Evolutionary conservation across 164 flowering plant species (phyloP), one percentile per base, ranked within the genome.

Genomic region (Cinnamomum chago): DNA sequence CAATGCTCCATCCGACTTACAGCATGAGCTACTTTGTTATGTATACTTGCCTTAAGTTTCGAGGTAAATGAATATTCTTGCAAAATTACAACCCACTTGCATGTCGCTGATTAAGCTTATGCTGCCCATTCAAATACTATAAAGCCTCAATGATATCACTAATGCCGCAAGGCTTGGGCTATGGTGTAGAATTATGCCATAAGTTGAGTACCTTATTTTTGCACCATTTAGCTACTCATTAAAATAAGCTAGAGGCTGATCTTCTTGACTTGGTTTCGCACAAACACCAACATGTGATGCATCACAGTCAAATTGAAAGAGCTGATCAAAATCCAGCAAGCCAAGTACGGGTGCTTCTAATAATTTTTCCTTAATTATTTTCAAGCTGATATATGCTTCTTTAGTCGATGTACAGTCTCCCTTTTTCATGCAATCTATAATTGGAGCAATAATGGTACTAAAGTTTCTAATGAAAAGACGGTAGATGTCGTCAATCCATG

Each of bases 401-500:
- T 33, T 15, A 17, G 51, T 35, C 74, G 51, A 72, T 14, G 5
- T 9, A n/a, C 60, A 72, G 5, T 10, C 22, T 33, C 25, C 20
- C 12, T n/a, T 14, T 58, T 62, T 72, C 22, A 72, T 3, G 33
- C 67, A 60, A 20, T 60, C 23, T 9, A 22, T 35, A 24, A 35
- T 68, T 20, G 5, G 74, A 2, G 65, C 51, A 14, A 72, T 20
- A 23, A 62, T 58, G 11, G 55, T 62, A n/a, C 74, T 72, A 24
- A 72, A 72, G 62, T 62, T 58, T 62, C 40, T 18, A n/a, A 72
- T 30, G 74, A 72, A 72, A 13, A 47, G 12, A 9, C 13, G 22
- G 12, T 62, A 72, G 24, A 72, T 24, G 74, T 25, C 2, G 74
- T 50, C 24, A 60, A 62, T 6, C 74, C 67, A 72, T 33, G 67